These are phyloP conservation scores for Candida tibetensis DNA, from an alignment of 805 yeast species.

Conservation along the genomic window DNA sequence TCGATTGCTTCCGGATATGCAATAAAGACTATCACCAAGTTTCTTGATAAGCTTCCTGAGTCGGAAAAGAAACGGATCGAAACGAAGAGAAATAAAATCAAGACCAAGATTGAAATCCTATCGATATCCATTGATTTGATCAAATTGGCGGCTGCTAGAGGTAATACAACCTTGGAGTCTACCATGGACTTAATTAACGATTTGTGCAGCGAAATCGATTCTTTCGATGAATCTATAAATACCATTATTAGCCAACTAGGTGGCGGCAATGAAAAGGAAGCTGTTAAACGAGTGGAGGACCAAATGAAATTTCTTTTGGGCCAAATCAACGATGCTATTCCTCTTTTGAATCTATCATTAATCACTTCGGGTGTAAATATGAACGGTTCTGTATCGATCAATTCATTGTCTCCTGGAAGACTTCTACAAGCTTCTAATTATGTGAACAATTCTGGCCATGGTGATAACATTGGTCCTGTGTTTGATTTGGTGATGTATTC, in stretches of 20 bases:
- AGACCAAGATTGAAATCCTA: conserved; percentile 57
- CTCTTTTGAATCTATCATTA: conserved; percentile 61
- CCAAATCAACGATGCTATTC: conserved; percentile 66
- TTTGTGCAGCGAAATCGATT: conserved; percentile 55
- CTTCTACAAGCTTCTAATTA: conserved; percentile 59
- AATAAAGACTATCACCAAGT: conserved; percentile 55
- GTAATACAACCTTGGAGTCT: conserved; percentile 54
- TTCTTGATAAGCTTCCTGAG: conserved; percentile 54
- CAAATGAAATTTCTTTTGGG: conserved; percentile 47
- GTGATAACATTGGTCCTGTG: conserved; percentile 53
- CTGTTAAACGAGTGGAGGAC: conserved; percentile 45
- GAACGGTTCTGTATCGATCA: conserved; percentile 43
- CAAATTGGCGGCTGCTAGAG: conserved; percentile 58
- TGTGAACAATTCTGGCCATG: conserved; percentile 23
- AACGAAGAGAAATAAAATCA: conserved; percentile 42
- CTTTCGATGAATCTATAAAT: conserved; percentile 51
- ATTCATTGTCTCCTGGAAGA: conserved; percentile 60
- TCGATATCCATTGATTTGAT: conserved; percentile 68
- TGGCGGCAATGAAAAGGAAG: conserved; percentile 29
- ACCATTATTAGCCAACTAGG: conserved; percentile 32
- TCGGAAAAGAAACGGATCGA: conserved; percentile 48
- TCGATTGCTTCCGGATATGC: conserved; percentile 75
- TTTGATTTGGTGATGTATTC: conserved; percentile 59
- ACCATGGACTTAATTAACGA: conserved; percentile 54
- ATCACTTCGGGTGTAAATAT: conserved; percentile 67